A percentile compares a stretch with the other conserved stretches of the same genome.
phyloP scores from a whole-genome alignment of 2,329 filamentous ascomycete genomes.

The Emmonsiellopsis sp. region DNA sequence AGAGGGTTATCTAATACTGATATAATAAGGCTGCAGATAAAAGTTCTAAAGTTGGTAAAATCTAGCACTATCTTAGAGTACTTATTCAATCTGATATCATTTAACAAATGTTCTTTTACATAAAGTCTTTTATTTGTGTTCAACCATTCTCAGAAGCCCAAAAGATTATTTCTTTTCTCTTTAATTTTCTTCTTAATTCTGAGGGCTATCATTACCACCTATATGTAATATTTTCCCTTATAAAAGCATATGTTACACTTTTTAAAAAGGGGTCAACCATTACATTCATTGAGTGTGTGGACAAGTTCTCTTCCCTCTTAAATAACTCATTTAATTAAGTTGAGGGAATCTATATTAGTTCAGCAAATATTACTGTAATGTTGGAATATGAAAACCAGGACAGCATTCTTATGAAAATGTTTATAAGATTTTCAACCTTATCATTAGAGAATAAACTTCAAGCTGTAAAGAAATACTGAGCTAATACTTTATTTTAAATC shows the following conservation, averaged over 20 bases:
- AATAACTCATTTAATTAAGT: conserved; percentile 39
- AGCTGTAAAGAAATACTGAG: conserved; percentile 18
- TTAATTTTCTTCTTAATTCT: conserved; percentile 42
- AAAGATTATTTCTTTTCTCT: conserved; percentile 48
- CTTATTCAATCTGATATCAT: conserved; percentile 49
- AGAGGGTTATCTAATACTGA: conserved; percentile 70
- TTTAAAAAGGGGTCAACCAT: conserved; percentile 30
- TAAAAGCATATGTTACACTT: conserved; percentile 45
- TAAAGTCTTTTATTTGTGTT: conserved; percentile 47
- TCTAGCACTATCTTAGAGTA: conserved; percentile 81
- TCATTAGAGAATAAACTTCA: conserved; percentile 10
- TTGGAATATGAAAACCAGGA: conserved; percentile 44
- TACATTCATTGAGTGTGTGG: conserved; percentile 29
- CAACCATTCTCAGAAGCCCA: conserved; percentile 48
- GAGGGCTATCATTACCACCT: conserved; percentile 18
- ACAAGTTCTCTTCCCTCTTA: conserved; percentile 37
- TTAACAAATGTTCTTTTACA: conserved; percentile 52
- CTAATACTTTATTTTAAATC: neutral
- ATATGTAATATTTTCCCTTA: conserved; percentile 40
- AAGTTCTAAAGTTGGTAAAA: conserved; percentile 62
- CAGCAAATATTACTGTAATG: conserved; percentile 47
- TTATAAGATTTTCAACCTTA: conserved; percentile 11
- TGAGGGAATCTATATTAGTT: conserved; percentile 46
- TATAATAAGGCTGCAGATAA: conserved; percentile 74
- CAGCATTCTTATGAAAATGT: conserved; percentile 25